These are phyloP conservation scores for Penicillium egyptiacum DNA, from an alignment of 495 filamentous ascomycete genomes.

Conservation along the genomic window DNA sequence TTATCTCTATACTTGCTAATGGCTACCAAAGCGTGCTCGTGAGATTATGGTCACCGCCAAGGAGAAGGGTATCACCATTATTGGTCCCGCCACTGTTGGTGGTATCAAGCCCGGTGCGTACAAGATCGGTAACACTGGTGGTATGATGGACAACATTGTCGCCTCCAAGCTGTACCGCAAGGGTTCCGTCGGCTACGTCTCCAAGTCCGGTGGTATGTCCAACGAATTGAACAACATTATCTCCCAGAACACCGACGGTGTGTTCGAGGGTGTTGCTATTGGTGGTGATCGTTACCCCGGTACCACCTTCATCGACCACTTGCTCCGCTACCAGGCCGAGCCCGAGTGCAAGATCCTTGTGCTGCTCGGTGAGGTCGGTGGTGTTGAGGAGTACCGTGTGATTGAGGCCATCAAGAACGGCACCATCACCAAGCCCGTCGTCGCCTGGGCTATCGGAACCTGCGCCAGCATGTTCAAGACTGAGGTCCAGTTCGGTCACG, in stretches of 20 bases:
- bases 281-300: constrained; percentile 98
- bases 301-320: constrained; percentile 98
- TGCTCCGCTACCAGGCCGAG: constrained; percentile 91
- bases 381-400: constrained; percentile 99
- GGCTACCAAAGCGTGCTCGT: constrained; percentile 70
- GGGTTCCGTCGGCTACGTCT: constrained; percentile 97
- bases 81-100: constrained; percentile 96
- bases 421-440: constrained; percentile 93
- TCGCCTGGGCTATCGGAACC: constrained; percentile 98
- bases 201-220: constrained; percentile 99
- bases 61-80: constrained; percentile 99
- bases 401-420: constrained; percentile 96
- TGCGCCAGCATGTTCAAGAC: constrained; percentile 99
- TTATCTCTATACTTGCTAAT: constrained; percentile 24
- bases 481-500: constrained; percentile 99
- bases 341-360: constrained; percentile 96
- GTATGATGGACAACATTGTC: constrained; percentile 99
- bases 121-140: constrained; percentile 99
- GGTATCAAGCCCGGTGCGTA: constrained; percentile 98
- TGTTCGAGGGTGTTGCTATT: constrained; percentile 98
- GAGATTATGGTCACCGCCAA: constrained; percentile 93
- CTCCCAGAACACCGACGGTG: constrained; percentile 90
- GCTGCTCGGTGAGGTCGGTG: constrained; percentile 95
- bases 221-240: constrained; percentile 99
- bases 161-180: constrained; percentile 99